A percentile compares a stretch with the other conserved stretches of the same genome.
phyloP scores from a whole-genome alignment of 2,329 filamentous ascomycete genomes.

The Shiraia bambusicola region DNA sequence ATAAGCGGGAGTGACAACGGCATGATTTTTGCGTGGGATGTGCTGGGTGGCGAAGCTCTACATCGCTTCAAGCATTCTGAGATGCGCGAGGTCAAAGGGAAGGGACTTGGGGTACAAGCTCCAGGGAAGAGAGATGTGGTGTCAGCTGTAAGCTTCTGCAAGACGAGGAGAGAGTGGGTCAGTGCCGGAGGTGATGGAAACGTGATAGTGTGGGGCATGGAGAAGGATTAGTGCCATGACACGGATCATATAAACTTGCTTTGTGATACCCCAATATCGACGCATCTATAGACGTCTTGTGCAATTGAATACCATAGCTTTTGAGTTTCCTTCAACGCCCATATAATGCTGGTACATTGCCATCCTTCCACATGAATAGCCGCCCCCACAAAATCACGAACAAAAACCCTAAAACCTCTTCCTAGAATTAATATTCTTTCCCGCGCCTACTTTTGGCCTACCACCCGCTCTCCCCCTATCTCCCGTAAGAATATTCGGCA shows the following conservation, averaged over 20 bases:
- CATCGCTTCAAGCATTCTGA: constrained; percentile 58
- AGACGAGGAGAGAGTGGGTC: constrained; percentile 49
- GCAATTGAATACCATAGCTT: background rate
- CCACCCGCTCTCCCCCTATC: constrained; percentile 66
- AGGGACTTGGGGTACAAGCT: constrained; percentile 34
- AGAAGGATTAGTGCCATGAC: constrained; percentile 1
- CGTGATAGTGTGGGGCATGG: constrained; percentile 40
- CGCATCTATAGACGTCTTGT: background rate
- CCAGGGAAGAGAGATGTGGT: constrained; percentile 49
- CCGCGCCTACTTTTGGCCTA: constrained; percentile 78
- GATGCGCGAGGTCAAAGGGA: constrained; percentile 29
- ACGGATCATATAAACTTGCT: background rate
- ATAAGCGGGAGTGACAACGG: constrained; percentile 80
- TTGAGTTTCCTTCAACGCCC: constrained; percentile 5
- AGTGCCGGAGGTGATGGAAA: constrained; percentile 54
- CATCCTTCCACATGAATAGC: background rate
- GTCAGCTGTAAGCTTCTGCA: constrained; percentile 52
- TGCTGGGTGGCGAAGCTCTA: constrained; percentile 69
- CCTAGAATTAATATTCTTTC: constrained; percentile 80
- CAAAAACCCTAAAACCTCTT: constrained; percentile 52
- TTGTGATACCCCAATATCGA: constrained; percentile 10
- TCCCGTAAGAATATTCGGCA: constrained; percentile 82
- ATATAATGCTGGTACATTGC: constrained; percentile 7
- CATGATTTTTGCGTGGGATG: constrained; percentile 77
- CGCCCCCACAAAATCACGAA: background rate